Conservation (phyloP, 2,329 filamentous ascomycete genomes). For the Beauveria sp. region DNA sequence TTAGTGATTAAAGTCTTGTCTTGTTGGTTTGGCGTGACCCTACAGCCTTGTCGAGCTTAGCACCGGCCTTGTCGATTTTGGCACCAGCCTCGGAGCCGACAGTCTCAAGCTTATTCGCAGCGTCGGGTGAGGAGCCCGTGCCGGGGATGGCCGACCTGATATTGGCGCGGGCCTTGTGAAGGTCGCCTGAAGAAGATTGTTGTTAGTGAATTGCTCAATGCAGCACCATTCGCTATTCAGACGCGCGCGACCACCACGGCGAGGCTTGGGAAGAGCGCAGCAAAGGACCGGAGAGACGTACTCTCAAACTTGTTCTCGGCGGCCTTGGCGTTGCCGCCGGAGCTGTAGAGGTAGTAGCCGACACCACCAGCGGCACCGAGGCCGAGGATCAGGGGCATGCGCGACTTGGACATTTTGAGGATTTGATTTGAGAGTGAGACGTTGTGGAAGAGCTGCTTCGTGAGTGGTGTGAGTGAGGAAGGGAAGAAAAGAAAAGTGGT, state of each 20-base stretch:
- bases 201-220: neutral
- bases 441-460: neutral
- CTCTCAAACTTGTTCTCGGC: constrained; percentile 85
- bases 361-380: constrained; percentile 57
- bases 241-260: neutral
- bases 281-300: constrained; percentile 32
- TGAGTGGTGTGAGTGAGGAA: neutral
- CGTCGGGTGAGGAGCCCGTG: constrained; percentile 42
- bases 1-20: neutral
- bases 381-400: constrained; percentile 45
- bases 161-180: constrained; percentile 58
- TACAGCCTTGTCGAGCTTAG: constrained; percentile 64
- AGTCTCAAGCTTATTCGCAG: constrained; percentile 54
- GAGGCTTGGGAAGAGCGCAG: neutral
- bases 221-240: too few species aligned
- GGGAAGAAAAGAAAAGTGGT: neutral
- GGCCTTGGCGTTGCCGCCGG: constrained; percentile 71
- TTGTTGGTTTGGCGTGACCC: constrained; percentile 22
- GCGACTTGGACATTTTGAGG: constrained; percentile 38
- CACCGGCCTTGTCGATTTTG: constrained; percentile 52
- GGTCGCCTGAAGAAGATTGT: constrained; percentile 55
- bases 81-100: constrained; percentile 39
- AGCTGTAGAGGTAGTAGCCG: constrained; percentile 86
- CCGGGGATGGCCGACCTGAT: constrained; percentile 60
- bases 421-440: neutral